Conservation (phyloP, 805 yeast genomes). For the Kodamaea kaohsiungensis region DNA sequence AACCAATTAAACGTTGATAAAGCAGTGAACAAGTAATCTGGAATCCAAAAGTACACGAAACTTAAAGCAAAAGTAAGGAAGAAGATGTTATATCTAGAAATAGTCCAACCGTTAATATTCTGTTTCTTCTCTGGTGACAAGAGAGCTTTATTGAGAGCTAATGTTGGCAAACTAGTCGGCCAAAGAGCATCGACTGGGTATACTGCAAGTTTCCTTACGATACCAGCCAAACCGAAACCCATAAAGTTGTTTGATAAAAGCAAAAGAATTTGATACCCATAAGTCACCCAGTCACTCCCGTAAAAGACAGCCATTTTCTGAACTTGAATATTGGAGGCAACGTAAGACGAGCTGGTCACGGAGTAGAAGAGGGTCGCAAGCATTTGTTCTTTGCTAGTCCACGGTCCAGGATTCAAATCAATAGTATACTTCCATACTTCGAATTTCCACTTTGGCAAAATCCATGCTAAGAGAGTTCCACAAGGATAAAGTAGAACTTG, state of each 20-base stretch:
- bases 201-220: slow-evolving; percentile 37
- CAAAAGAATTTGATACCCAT: slow-evolving; percentile 27
- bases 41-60: slow-evolving; percentile 32
- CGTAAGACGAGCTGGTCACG: slow-evolving; percentile 30
- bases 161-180: slow-evolving; percentile 41
- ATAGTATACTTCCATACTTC: slow-evolving; percentile 34
- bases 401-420: slow-evolving; percentile 62
- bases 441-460: slow-evolving; percentile 39
- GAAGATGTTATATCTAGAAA: slow-evolving; percentile 25
- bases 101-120: slow-evolving; percentile 33
- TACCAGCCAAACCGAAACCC: slow-evolving; percentile 34
- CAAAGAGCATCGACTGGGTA: slow-evolving; percentile 56
- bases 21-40: slow-evolving; percentile 26
- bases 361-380: slow-evolving; percentile 50
- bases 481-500: slow-evolving; percentile 49
- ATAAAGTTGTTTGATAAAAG: slow-evolving; percentile 25
- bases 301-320: slow-evolving; percentile 21
- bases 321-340: slow-evolving; percentile 7
- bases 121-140: slow-evolving; percentile 26
- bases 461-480: slow-evolving; percentile 35
- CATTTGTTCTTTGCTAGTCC: slow-evolving; percentile 67
- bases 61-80: slow-evolving; percentile 16
- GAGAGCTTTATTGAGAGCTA: slow-evolving; percentile 30
- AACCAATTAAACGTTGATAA: slow-evolving; percentile 32
- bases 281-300: slow-evolving; percentile 28